phyloP scores from a whole-genome alignment of 768 basidiomycete genomes.

The Galerina marginata region DNA sequence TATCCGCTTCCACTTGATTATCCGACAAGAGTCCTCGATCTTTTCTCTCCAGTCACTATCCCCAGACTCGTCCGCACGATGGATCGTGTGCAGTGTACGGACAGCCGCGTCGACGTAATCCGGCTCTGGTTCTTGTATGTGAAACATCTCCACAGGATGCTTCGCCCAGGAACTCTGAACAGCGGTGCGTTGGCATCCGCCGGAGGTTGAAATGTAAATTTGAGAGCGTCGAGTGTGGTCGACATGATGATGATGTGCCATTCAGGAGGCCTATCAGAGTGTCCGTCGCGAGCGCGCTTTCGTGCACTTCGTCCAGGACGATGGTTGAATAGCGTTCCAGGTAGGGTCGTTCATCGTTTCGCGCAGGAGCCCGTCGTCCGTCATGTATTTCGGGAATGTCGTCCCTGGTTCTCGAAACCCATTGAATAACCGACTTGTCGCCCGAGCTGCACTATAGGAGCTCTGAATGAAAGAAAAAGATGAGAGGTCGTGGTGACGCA shows the following conservation, averaged over 20 bases:
- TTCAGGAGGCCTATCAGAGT: constrained; percentile 98
- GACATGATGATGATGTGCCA: constrained; percentile 96
- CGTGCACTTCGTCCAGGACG: constrained; percentile 98
- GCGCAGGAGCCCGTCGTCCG: constrained; percentile 98
- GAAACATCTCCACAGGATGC: constrained; percentile 95
- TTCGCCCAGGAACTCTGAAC: constrained; percentile 91
- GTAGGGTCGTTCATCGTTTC: constrained; percentile 96
- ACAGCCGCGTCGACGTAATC: constrained; percentile 99
- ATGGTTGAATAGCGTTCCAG: constrained; percentile 95
- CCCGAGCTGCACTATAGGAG: constrained; percentile 77
- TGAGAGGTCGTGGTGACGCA: constrained; percentile 40
- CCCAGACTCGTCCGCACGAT: constrained; percentile 91
- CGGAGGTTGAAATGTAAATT: constrained; percentile 87
- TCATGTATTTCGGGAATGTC: constrained; percentile 99
- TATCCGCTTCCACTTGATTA: constrained; percentile 93
- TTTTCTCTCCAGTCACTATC: constrained; percentile 99
- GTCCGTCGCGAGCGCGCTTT: constrained; percentile 96
- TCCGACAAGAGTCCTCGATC: constrained; percentile 94
- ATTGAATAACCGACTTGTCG: constrained; percentile 97
- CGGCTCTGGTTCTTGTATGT: constrained; percentile 89
- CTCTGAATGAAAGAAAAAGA: neutral
- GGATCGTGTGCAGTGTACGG: constrained; percentile 95
- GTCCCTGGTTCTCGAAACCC: constrained; percentile 91
- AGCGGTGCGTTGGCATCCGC: constrained; percentile 63
- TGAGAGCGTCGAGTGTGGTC: constrained; percentile 94